Evolutionary conservation across 2,329 filamentous ascomycete species (phyloP), one percentile per base, ranked within the genome.

Genomic region (Teratosphaeria pseudoeucalypti): DNA sequence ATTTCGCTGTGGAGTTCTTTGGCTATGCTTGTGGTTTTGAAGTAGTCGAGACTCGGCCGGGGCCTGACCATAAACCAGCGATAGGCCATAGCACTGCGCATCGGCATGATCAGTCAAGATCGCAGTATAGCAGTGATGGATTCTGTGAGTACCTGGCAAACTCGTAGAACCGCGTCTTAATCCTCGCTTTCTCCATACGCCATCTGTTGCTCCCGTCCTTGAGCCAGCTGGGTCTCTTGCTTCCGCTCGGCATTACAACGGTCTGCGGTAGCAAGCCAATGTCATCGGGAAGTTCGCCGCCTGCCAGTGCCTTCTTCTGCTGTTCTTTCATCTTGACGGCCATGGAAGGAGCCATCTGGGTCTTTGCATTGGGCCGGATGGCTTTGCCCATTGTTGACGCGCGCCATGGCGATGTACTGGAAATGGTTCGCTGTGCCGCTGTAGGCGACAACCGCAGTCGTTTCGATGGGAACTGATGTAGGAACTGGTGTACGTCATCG

Each of bases 1-100:
- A 81, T 77, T 29, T 68, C 62, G 54, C 70, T 61, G 60, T 81
- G 78, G n/a, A 81, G 68, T 9, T 71, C 63, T 49, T 68, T 68
- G 11, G 74, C 77, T 47, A 75, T 69, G 10, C 64, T 57, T 19
- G 74, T 72, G 47, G 76, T 69, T 52, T 73, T 66, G 26, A 62
- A 63, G 27, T 74, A 58, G n/a, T 70, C 63, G 19, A 77, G 66
- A 29, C 58, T 55, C 27, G 73, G 74, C 26, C 58, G 54, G 14
- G 74, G 73, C 29, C 58, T 57, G 14, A 63, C 58, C 53, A 57
- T 60, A 26, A 61, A 57, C 23, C 16, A 27, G 9, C 52, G 37
- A 47, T 55, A 52, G 23, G 49, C 12, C 4, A 58, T 2, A 16
- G 32, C 14, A 27, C 55, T 61, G 54, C 6, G 55, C 3, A 19